These are phyloP conservation scores for Suillus tomentosus DNA, from an alignment of 768 basidiomycete genomes.

Conservation along the genomic window DNA sequence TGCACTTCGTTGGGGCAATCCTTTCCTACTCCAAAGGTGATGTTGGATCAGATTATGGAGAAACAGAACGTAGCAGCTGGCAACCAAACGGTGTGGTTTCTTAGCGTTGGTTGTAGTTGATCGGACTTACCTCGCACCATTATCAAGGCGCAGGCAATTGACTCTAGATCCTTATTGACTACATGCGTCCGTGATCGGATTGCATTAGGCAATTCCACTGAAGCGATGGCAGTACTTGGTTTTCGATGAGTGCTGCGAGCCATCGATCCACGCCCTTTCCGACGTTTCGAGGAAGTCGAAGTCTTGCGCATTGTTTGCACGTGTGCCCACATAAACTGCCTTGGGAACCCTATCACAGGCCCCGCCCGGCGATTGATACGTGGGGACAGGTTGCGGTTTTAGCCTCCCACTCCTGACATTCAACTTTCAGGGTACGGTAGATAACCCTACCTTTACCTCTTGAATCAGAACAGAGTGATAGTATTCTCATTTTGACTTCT, in stretches of 20 bases:
- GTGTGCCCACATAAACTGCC: background rate
- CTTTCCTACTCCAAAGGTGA: background rate
- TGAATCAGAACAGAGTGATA: conserved; percentile 1
- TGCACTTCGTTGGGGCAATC: background rate
- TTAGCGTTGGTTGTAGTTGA: background rate
- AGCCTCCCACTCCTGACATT: background rate
- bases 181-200: background rate
- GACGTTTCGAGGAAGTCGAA: conserved; percentile 4
- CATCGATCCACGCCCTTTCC: conserved; percentile 7
- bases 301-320: conserved; percentile 7
- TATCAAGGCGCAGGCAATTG: conserved; percentile 1
- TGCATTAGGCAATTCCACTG: conserved; percentile 2
- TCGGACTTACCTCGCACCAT: background rate
- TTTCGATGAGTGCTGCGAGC: conserved; percentile 1
- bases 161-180: background rate
- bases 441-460: background rate
- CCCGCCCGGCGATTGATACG: background rate
- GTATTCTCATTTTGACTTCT: background rate
- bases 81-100: too few relatives aligned
- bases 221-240: background rate
- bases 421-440: background rate
- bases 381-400: background rate
- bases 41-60: background rate
- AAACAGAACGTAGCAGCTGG: background rate
- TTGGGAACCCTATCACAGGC: background rate